Evolutionary conservation across 1,139 yeast genomes (phyloP).

Genomic region (Blastobotrys illinoisensis): DNA sequence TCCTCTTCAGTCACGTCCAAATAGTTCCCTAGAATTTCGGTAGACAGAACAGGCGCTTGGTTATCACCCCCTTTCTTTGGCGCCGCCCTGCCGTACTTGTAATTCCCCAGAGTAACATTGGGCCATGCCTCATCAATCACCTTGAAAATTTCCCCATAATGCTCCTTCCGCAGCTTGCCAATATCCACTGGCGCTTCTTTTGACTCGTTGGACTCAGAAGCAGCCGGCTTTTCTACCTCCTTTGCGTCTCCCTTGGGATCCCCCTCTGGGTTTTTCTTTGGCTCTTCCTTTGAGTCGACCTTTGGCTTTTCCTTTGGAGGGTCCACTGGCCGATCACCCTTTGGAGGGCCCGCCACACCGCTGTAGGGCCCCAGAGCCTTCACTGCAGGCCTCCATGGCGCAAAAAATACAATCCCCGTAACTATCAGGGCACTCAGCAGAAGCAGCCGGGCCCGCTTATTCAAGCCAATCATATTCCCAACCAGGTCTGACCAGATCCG

Average conservation of each 20-base stretch:
- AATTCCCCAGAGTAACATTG: constrained; percentile 16
- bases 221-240: not conserved
- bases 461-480: not conserved
- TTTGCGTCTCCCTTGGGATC: not conserved
- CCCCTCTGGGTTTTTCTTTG: not conserved
- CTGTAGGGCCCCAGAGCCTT: not conserved
- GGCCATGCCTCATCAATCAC: constrained; percentile 9
- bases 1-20: constrained; percentile 49
- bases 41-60: constrained; percentile 21
- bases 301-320: not conserved
- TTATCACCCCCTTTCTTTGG: constrained; percentile 20
- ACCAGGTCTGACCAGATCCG: not conserved
- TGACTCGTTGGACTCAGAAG: not conserved
- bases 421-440: not conserved
- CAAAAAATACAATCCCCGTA: not conserved
- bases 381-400: not conserved
- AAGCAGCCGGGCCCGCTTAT: not conserved
- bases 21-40: constrained; percentile 48
- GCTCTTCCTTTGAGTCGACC: not conserved
- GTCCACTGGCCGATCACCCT: not conserved
- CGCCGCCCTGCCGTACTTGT: constrained; percentile 21
- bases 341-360: not conserved
- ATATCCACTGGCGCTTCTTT: not conserved
- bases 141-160: constrained; percentile 8
- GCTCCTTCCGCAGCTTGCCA: not conserved